Base-by-base conservation (phyloP, 306 rosid species). In the Ochetophila trinervis region DNA sequence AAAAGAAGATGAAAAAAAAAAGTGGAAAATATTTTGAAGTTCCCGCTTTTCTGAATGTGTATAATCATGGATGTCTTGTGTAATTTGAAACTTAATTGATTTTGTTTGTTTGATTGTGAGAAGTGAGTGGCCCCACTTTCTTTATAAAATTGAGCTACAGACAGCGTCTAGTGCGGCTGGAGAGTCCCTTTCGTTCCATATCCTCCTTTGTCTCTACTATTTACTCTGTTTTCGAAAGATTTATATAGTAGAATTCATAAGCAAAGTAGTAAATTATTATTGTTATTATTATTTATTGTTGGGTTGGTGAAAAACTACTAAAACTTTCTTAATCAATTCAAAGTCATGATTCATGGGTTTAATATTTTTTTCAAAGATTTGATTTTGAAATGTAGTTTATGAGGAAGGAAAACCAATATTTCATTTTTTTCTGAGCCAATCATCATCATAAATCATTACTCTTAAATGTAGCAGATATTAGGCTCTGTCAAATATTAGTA, bases 21-120 rank as follows among this genome's bases (percentile, higher is more conserved):
- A 40, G 45, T 40, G 10, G 42, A 54, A 42, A 42, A 61, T 61
- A 42, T 62, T n/a, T 53, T 70, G 75, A 70, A 62, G 50, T 34
- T 27, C 73, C 45, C 54, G 47, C 73, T 47, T 27, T 23, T 30
- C 14, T 35, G n/a, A 3, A 14, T 7, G 19, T 12, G 30, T 20
- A 44, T 16, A 0, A 48, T 30, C 8, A 6, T 45, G 50, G 24
- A 9, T 32, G 24, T 55, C 22, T 24, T 34, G 35, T 58, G 27
- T 42, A 19, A 55, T 17, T 32, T 32, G 42, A 57, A 9, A 3
- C 44, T 6, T 21, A 17, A 61, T 71, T 60, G 34, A 70, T 10
- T 6, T 40, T 8, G 18, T 23, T 60, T 70, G 67, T 61, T 70
- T 60, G 45, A 23, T 49, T 40, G 32, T 21, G 52, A 14, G 22